Base-by-base conservation (phyloP, 192 early-diverging fungal genomes). In the Podila verticillata region DNA sequence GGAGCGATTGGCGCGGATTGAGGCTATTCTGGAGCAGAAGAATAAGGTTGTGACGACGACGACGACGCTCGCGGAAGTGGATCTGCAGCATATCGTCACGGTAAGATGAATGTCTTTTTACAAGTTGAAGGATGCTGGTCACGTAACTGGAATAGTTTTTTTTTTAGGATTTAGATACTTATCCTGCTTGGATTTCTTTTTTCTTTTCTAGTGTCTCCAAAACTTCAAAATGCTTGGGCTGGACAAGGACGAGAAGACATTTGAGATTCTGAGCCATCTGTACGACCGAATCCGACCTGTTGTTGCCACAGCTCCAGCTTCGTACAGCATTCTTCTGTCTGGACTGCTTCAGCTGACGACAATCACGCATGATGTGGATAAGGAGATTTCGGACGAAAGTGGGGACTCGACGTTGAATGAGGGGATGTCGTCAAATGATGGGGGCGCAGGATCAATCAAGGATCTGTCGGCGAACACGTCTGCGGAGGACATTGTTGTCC, bases 171-270 rank as follows among this genome's bases (percentile, higher is more conserved):
- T 36, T 5, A 13, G 4, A 58, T 26, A 13, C 17, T 30, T 34
- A 0, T 30, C 28, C 19, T 57, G n/a, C 1, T 63, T 47, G n/a
- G n/a, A 30, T 44, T 31, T 4, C 8, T 47, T 36, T 61, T 20
- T 10, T 60, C 31, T 31, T 34, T 39, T 62, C 35, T 62, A 64
- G 63, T 30, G 47, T n/a, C 63, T 64, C 30, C 63, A 64, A 64
- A 64, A 64, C 26, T 26, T 64, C 63, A 39, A 26, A 12, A 20
- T 64, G 19, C 20, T 64, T 0, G 63, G 63, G 7, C 24, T 64
- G 17, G 63, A 47, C 20, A 54, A 54, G 4, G 51, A 26, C 39
- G 39, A 44, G 20, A 54, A 54, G 51, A 54, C 24, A 7, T 26
- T 54, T 24, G 51, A 54, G n/a, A 24, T 17, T 24, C 24, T 54